Base-by-base conservation (phyloP, 306 rosid species). In the Cajanus cajan region DNA sequence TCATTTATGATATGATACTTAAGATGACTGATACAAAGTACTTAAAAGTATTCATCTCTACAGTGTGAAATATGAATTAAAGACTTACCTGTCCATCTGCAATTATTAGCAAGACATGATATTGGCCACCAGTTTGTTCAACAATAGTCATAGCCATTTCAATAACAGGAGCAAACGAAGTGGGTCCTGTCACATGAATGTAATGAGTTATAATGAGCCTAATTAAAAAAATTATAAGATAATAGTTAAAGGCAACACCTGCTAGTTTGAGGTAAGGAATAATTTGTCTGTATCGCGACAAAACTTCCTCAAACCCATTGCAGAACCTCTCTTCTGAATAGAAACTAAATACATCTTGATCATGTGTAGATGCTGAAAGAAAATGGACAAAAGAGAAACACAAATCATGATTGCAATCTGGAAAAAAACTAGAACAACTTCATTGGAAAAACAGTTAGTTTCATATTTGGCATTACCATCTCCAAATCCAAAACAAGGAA, bases 401-500 rank as follows among this genome's bases (percentile, higher is more conserved):
- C 15, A 39, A 40, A 21, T 66, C 67, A 86, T 64, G 43, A 14
- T 4, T 19, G 84, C 54, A 34, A 68, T 33, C 2, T 66, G 61
- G 43, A 50, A n/a, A n/a, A n/a, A n/a, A 67, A 43, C 19, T 34
- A 13, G 57, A 79, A 55, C 78, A 52, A 11, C 65, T 71, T 79
- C 36, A 43, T 40, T 21, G 62, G 16, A 58, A 80, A 71, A 68
- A 40, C n/a, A 50, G 6, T 36, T 77, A 77, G 41, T 39, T 24
- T 28, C 39, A 24, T 28, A 61, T 80, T 31, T 7, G 43, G 39
- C 45, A 64, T 82, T 89, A 93, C 96, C 96, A 76, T 93, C 96
- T 83, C 96, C 97, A 18, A 93, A 93, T 73, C 97, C 96, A 82
- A 68, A 93, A 68, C 97, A 93, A 10, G 97, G 97, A 87, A 93